Percentiles rank a stretch among this genome's conserved stretches.
Conservation (phyloP, 371 early-diverging fungal genomes). For the Umbelopsis sp. region DNA sequence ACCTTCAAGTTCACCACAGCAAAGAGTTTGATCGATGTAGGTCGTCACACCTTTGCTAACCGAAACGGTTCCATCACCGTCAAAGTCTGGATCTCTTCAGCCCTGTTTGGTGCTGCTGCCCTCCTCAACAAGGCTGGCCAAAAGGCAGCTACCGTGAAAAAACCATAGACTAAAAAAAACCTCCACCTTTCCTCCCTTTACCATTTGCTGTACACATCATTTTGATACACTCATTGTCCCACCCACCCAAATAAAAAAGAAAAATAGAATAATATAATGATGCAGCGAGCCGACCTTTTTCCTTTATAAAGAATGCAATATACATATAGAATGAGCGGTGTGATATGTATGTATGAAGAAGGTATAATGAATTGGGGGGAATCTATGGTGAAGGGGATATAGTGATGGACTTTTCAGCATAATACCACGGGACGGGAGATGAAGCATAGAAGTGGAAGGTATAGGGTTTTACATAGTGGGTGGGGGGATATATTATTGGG, state of each 20-base stretch:
- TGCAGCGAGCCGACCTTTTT: too few relatives aligned
- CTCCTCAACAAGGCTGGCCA: constrained; percentile 37
- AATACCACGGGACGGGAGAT: background rate
- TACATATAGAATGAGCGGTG: too few relatives aligned
- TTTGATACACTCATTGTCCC: background rate
- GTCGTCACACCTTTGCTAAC: constrained; percentile 56
- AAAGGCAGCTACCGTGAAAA: constrained; percentile 34
- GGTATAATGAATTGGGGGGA: too few relatives aligned
- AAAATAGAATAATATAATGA: background rate
- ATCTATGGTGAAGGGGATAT: background rate
- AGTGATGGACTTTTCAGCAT: background rate
- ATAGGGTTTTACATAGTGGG: background rate
- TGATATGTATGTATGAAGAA: too few relatives aligned
- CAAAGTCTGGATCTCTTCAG: constrained; percentile 56
- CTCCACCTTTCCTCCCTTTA: background rate
- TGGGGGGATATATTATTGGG: background rate
- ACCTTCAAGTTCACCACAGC: constrained; percentile 56
- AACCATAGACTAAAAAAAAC: background rate
- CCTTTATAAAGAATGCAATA: too few relatives aligned
- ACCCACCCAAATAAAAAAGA: background rate
- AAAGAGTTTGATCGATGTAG: constrained; percentile 52
- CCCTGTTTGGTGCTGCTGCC: constrained; percentile 55
- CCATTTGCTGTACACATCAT: background rate
- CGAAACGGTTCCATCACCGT: constrained; percentile 58
- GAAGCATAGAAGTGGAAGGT: background rate